A percentile compares a stretch with the other conserved stretches of the same genome.
Conservation (phyloP, 2,329 filamentous ascomycete species). For the Fusarium sp. region DNA sequence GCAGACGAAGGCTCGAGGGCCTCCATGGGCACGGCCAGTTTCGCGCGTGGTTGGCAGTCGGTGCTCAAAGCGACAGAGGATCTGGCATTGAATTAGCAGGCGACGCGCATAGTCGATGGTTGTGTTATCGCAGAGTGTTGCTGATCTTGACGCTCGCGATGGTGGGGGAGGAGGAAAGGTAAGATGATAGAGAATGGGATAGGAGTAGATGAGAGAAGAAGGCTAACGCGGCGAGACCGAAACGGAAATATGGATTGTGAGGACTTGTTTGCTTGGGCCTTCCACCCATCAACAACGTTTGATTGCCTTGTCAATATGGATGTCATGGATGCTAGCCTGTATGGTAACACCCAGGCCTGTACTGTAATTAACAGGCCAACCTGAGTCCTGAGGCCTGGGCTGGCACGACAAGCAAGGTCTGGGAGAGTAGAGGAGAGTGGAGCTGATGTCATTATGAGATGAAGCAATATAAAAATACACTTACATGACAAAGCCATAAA, state of each 20-base stretch:
- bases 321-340: slow-evolving; percentile 25
- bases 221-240: slow-evolving; percentile 26
- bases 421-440: slow-evolving; percentile 8
- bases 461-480: slow-evolving; percentile 14
- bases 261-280: slow-evolving; percentile 36
- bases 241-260: slow-evolving; percentile 11
- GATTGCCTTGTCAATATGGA: slow-evolving; percentile 34
- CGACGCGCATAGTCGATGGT: slow-evolving; percentile 27
- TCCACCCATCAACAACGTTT: slow-evolving; percentile 34
- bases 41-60: slow-evolving; percentile 35
- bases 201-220: slow-evolving; percentile 7
- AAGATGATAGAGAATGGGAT: background rate
- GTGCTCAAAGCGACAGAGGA: slow-evolving; percentile 44
- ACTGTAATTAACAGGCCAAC: slow-evolving; percentile 34
- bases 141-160: slow-evolving; percentile 13
- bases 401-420: slow-evolving; percentile 26
- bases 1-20: slow-evolving; percentile 42
- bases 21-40: slow-evolving; percentile 45
- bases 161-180: slow-evolving; percentile 7
- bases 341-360: slow-evolving; percentile 3
- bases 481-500: slow-evolving; percentile 40
- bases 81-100: slow-evolving; percentile 46
- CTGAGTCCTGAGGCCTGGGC: slow-evolving; percentile 13
- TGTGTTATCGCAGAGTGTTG: slow-evolving; percentile 12
- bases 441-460: slow-evolving; percentile 34